Base-by-base conservation (phyloP, 345 rosid species). In the Tarenaya hassleriana region DNA sequence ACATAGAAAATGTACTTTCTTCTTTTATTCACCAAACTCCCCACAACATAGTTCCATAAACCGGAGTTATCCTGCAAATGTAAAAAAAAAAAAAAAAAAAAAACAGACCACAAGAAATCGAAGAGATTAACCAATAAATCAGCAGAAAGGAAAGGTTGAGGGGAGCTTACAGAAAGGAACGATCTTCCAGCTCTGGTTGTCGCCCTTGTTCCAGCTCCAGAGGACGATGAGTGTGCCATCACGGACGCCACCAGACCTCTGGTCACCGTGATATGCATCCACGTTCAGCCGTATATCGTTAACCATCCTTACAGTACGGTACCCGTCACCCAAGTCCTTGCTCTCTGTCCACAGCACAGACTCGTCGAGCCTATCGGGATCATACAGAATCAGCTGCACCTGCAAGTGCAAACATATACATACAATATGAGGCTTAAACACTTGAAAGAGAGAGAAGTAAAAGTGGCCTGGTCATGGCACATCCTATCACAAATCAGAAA, bases 121-220 rank as follows among this genome's bases (percentile, higher is more conserved):
- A n/a, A n/a, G n/a, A n/a, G n/a, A n/a, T n/a, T n/a, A n/a, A n/a
- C n/a, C 17, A 7, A 3, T 18, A 19, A 19, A 19, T 9, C 15
- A 47, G 55, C 14, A 40, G 16, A 32, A 52, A 21, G 47, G 41
- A 32, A 52, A 21, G 47, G 41, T 52, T 10, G 15, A 41, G 33
- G 48, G 54, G 61, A 53, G 62, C 92, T 80, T 83, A 86, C 92
- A 83, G 42, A 75, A 63, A 32, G 80, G 85, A 31, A 34, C 52
- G 34, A 83, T 80, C 83, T 73, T 92, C 98, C 98, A 92, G 8
- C 41, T 76, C 76, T 92, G 95, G 73, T 85, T 88, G 9, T 81
- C 88, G 44, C 96, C 96, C 46, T 78, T 72, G 71, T 75, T 77
- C 95, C 98, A 88, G 44, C 75, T 46, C 88, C 88, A 83, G 40